Base-by-base conservation (phyloP, 805 yeast species). In the Vanderwaltozyma tropicalis region DNA sequence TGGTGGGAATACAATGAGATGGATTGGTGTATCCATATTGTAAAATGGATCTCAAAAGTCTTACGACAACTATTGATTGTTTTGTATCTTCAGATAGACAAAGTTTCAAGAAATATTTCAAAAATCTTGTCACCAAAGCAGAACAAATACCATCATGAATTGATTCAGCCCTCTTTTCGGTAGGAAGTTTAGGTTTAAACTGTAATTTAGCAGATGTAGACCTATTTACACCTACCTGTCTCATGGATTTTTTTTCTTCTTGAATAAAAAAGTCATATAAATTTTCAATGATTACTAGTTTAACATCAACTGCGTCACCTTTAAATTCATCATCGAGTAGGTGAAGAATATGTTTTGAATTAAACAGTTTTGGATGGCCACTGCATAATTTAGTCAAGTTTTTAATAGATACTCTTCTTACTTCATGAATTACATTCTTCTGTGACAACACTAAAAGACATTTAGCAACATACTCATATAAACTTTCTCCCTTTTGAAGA, bases 11-110 rank as follows among this genome's bases (percentile, higher is more conserved):
- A 48, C 85, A 74, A 4, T 71, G 49, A 39, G 81, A 70, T 1
- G 95, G 95, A 50, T 80, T 83, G 0, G 81, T 80, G 56, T 74
- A 80, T 0, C 94, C 94, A 38, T 76, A 66, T 21, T 67, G 67
- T 9, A 80, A 68, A 18, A 80, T 72, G 31, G 72, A 55, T 38
- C 69, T 74, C 31, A 84, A 50, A 42, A 77, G 74, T 24, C 67
- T 62, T 3, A 78, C 67, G 0, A 85, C 78, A 1, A 67, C 53
- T 21, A 63, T 56, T 1, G 84, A 72, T 32, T 58, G 59, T 3
- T 64, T 68, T 2, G 63, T 64, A 22, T 72, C 70, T 26, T 68
- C 68, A 3, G 53, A 46, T 0, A 76, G 43, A 38, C 85, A 74
- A 14, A 75, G 53, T 2, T 62, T 57, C 18, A 82, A 57, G 5